These are phyloP conservation scores for Lasiodiplodia gonubiensis DNA, from an alignment of 2,329 filamentous ascomycete species.

Conservation along the genomic window DNA sequence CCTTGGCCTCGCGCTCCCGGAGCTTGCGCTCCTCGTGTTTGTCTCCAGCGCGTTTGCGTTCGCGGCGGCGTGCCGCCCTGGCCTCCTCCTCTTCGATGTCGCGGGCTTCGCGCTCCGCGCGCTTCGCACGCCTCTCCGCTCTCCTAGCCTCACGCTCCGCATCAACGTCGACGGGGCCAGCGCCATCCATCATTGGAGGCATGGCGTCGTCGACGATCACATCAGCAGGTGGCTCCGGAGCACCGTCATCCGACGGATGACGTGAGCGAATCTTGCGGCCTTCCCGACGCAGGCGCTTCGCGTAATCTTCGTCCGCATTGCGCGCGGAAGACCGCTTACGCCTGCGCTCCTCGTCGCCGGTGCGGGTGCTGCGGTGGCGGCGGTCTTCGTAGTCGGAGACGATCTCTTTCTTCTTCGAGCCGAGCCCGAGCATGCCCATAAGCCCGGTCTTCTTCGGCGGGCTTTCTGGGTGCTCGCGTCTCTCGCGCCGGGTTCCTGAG, in stretches of 20 bases:
- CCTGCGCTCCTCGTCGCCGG: slow-evolving; percentile 45
- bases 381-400: slow-evolving; percentile 40
- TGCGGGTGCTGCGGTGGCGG: slow-evolving; percentile 41
- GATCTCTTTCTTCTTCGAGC: slow-evolving; percentile 40
- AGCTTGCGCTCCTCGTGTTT: slow-evolving; percentile 22
- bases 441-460: slow-evolving; percentile 64
- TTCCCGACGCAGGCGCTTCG: slow-evolving; percentile 27
- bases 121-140: slow-evolving; percentile 42
- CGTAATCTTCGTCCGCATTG: slow-evolving; percentile 39
- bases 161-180: neutral
- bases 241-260: slow-evolving; percentile 8
- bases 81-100: slow-evolving; percentile 26
- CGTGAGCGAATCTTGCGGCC: slow-evolving; percentile 16
- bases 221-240: neutral
- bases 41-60: slow-evolving; percentile 11
- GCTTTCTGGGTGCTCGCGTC: slow-evolving; percentile 63
- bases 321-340: slow-evolving; percentile 46
- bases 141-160: slow-evolving; percentile 40
- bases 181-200: neutral
- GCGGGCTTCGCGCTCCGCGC: slow-evolving; percentile 35
- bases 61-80: neutral
- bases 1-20: slow-evolving; percentile 14
- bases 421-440: slow-evolving; percentile 58
- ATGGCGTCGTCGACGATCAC: neutral
- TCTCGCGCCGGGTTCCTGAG: slow-evolving; percentile 53